These are phyloP conservation scores for Piedraia hortae DNA, from an alignment of 2,329 filamentous ascomycete genomes.

Conservation along the genomic window DNA sequence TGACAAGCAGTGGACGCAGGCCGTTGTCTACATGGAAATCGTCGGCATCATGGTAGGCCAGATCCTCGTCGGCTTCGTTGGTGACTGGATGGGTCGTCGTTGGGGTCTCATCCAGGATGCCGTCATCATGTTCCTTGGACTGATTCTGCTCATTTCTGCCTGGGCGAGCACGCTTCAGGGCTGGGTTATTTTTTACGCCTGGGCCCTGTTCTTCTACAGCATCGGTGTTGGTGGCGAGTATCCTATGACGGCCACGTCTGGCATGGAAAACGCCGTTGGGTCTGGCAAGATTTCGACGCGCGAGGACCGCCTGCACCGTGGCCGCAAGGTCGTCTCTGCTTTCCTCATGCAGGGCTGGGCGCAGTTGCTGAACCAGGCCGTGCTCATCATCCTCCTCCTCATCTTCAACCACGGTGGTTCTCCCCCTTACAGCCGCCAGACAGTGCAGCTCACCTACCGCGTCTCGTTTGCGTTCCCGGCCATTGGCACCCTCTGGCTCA, in stretches of 20 bases:
- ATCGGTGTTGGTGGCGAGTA: constrained; percentile 60
- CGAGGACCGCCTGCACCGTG: constrained; percentile 82
- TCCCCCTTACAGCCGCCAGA: constrained; percentile 48
- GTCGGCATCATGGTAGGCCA: constrained; percentile 88
- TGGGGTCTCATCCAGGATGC: constrained; percentile 94
- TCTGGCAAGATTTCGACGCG: constrained; percentile 66
- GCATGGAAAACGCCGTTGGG: constrained; percentile 55
- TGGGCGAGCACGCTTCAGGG: constrained; percentile 69
- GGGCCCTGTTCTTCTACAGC: constrained; percentile 79
- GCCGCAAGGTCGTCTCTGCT: constrained; percentile 79
- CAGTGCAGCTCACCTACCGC: constrained; percentile 74
- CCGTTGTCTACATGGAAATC: constrained; percentile 78
- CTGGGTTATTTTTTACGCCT: constrained; percentile 93
- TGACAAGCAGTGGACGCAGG: constrained; percentile 50
- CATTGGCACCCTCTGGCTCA: constrained; percentile 72
- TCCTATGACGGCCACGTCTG: constrained; percentile 84
- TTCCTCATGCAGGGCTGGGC: constrained; percentile 99
- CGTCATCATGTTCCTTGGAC: constrained; percentile 73
- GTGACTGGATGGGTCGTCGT: constrained; percentile 64
- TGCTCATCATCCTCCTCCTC: constrained; percentile 62
- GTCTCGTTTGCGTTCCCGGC: constrained; percentile 79
- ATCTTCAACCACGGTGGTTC: constrained; percentile 67
- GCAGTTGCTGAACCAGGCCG: constrained; percentile 76
- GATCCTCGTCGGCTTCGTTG: constrained; percentile 55
- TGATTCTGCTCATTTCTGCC: constrained; percentile 70